A percentile compares a stretch with the other conserved stretches of the same genome.
Conservation (phyloP, 2,329 filamentous ascomycete genomes). For the Coccinonectria pachysandricola region DNA sequence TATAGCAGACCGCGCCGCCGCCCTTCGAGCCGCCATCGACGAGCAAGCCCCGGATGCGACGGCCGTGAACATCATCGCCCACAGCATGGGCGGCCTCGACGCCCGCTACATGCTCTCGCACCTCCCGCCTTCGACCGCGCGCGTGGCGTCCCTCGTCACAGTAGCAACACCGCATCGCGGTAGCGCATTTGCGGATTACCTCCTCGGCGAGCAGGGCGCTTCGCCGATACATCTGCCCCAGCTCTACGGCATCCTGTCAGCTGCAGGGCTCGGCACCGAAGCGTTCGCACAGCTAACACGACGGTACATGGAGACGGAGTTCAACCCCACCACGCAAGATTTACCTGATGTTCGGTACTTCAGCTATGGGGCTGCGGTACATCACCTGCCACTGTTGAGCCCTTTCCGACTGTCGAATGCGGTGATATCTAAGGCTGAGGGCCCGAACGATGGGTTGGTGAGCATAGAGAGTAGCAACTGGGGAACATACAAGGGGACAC, state of each 20-base stretch:
- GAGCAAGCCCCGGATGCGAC: conserved; percentile 23
- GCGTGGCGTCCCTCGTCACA: conserved; percentile 42
- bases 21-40: conserved; percentile 45
- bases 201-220: conserved; percentile 33
- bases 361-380: conserved; percentile 47
- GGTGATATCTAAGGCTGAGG: conserved; percentile 41
- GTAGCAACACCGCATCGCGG: conserved; percentile 46
- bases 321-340: conserved; percentile 49
- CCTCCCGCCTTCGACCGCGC: conserved; percentile 35
- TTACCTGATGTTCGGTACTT: conserved; percentile 45
- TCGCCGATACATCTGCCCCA: conserved; percentile 38
- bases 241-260: conserved; percentile 41
- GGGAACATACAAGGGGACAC: conserved; percentile 54
- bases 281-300: conserved; percentile 53
- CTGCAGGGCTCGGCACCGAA: conserved; percentile 43
- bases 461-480: conserved; percentile 53
- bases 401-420: conserved; percentile 45
- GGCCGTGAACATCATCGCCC: conserved; percentile 65
- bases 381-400: conserved; percentile 48
- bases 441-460: conserved; percentile 56
- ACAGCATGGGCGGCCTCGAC: conserved; percentile 59
- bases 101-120: conserved; percentile 55
- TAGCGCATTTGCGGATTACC: conserved; percentile 44
- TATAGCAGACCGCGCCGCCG: conserved; percentile 49
- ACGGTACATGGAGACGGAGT: conserved; percentile 45